Evolutionary conservation across 2,329 filamentous ascomycete species (phyloP), one percentile per base, ranked within the genome.

Genomic region (Arthroderma sp.): DNA sequence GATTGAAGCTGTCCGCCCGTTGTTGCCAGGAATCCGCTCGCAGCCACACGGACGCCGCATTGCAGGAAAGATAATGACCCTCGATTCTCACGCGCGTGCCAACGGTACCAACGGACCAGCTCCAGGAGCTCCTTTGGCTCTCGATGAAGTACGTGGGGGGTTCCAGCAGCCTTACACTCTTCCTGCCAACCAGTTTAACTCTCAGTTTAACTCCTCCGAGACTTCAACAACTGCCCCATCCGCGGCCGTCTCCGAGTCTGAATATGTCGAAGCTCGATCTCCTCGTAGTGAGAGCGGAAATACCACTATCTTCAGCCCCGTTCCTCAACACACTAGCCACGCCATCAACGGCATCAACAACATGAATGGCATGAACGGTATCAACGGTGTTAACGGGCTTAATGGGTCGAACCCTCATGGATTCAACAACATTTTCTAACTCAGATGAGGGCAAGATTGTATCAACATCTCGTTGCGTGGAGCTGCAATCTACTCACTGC

Each of bases 1-100:
- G 44, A 84, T 95, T 49, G 90, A 97, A 60, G 79, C 81, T 37
- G 90, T 97, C 65, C 88, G 90, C 39, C 89, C 91, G 0, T 84
- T 94, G 61, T 76, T 97, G 39, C 87, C 88, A 2, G 78, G 82
- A 43, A 94, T 97, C 62, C 88, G 91, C 62, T 85, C 88, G 65
- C 96, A 91, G 43, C 91, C 93, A 2, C 93, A 97, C 70, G 93
- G 93, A 56, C 91, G 93, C 63, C 89, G 93, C 61, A 94, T 97
- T 66, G 85, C 88, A 68, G 86, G 86, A 69, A 97, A 97, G 79
- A 87, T 98, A 58, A 73, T 78, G 66, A 79, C 80, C 55, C 73
- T 76, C 49, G 80, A 83, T 57, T 69, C 69, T 41, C 61, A 62
- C 25, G 66, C 68, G 21, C 71, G 73, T 53, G 67, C 68, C 54